Evolutionary conservation across 2,329 filamentous ascomycete genomes (phyloP).

Genomic region (Pseudocercospora eumusae): DNA sequence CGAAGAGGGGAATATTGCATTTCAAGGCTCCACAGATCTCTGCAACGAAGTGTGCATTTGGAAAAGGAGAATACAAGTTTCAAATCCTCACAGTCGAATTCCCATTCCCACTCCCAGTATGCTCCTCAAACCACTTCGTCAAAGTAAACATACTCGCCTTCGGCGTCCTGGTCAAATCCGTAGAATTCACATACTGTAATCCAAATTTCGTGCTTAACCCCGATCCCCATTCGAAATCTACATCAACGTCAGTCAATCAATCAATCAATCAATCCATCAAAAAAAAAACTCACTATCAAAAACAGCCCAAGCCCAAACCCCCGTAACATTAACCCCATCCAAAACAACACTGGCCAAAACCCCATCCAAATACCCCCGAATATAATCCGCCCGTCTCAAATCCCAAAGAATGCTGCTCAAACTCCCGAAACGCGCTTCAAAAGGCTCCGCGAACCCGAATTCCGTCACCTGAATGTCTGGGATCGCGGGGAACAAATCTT

Average conservation of each 20-base stretch:
- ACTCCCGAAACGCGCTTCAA: constrained; percentile 36
- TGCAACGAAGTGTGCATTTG: no score
- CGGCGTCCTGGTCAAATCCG: constrained; percentile 39
- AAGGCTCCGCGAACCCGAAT: constrained; percentile 43
- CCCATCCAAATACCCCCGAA: constrained; percentile 39
- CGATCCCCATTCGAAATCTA: constrained; percentile 39
- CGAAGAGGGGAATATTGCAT: no score
- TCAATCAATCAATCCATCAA: no score
- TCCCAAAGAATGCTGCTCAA: constrained; percentile 38
- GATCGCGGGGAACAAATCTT: constrained; percentile 46
- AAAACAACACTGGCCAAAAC: constrained; percentile 41
- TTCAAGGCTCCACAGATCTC: no score
- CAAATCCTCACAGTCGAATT: not conserved
- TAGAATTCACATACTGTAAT: constrained; percentile 43
- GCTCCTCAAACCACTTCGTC: constrained; percentile 39
- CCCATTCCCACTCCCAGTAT: constrained; percentile 5
- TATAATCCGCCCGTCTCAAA: constrained; percentile 36
- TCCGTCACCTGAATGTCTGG: constrained; percentile 43
- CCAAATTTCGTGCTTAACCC: constrained; percentile 43
- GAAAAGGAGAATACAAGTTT: no score
- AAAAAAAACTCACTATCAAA: constrained; percentile 40
- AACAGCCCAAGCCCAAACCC: constrained; percentile 42
- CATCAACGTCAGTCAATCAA: not conserved
- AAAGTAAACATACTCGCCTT: constrained; percentile 46
- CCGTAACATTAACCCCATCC: constrained; percentile 42